phyloP scores from a whole-genome alignment of 495 filamentous ascomycete genomes.

The Daldinia vernicosa region DNA sequence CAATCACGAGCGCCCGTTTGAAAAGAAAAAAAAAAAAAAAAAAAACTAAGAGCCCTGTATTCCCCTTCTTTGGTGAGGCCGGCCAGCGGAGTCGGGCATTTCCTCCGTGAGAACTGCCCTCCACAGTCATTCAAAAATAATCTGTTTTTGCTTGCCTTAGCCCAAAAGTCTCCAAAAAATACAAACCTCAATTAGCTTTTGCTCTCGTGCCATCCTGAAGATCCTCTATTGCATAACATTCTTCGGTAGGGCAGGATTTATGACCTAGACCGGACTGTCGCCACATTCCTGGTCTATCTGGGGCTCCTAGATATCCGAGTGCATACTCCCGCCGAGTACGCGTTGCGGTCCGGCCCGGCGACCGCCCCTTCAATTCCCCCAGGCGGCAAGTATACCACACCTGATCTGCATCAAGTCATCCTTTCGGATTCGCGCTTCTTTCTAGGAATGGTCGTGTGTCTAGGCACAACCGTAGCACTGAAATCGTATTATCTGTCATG shows the following conservation, averaged over 20 bases:
- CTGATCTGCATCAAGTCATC: conserved; percentile 30
- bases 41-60: conserved; percentile 35
- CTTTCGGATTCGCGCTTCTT: conserved; percentile 30
- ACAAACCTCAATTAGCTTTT: conserved; percentile 42
- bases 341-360: conserved; percentile 43
- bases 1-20: conserved; percentile 29
- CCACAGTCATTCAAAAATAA: conserved; percentile 46
- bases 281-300: conserved; percentile 31
- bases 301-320: conserved; percentile 32
- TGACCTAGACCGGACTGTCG: conserved; percentile 29
- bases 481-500: conserved; percentile 39
- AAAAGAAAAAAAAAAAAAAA: conserved; percentile 19
- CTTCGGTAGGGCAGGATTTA: conserved; percentile 34
- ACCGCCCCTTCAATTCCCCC: conserved; percentile 21
- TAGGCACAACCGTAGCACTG: conserved; percentile 37
- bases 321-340: conserved; percentile 32
- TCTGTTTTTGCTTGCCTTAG: conserved; percentile 38
- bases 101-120: conserved; percentile 42
- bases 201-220: conserved; percentile 38
- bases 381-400: conserved; percentile 36
- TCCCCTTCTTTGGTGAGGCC: conserved; percentile 39
- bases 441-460: conserved; percentile 39
- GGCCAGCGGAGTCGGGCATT: conserved; percentile 44
- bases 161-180: conserved; percentile 45
- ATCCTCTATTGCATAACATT: conserved; percentile 36